Conservation (phyloP, 2,329 filamentous ascomycete species). For the Colletotrichum somersetense region DNA sequence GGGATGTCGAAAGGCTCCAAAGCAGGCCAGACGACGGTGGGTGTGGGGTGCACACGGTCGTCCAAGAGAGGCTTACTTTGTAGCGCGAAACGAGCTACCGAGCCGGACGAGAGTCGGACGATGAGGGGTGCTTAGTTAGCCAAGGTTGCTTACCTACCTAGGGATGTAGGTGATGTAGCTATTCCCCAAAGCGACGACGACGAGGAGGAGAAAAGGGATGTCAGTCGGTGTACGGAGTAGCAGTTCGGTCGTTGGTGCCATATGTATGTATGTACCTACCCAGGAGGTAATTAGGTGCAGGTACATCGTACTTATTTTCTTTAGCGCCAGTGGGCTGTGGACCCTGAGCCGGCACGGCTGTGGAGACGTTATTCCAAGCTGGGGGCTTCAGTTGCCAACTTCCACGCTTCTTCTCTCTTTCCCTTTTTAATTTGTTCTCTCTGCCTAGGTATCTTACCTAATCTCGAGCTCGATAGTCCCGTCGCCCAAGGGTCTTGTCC, state of each 20-base stretch:
- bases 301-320: background rate
- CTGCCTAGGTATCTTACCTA: background rate
- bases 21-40: no score
- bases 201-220: background rate
- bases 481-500: conserved; percentile 5
- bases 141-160: no score
- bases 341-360: background rate
- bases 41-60: background rate
- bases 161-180: background rate
- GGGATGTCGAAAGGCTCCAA: no score
- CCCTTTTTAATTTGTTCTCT: background rate
- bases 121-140: conserved; percentile 1
- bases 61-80: conserved; percentile 14
- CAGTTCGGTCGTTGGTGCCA: background rate
- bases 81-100: conserved; percentile 9
- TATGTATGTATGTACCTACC: no score
- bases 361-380: background rate
- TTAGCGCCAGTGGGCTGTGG: conserved; percentile 3
- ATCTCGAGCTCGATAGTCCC: conserved; percentile 3
- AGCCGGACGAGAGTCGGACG: conserved; percentile 6
- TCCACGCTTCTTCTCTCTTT: background rate
- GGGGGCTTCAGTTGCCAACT: background rate
- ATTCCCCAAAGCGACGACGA: background rate
- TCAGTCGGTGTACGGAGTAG: background rate
- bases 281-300: no score